These are phyloP conservation scores for Barbatosphaeria neglecta DNA, from an alignment of 495 filamentous ascomycete genomes.

Conservation along the genomic window DNA sequence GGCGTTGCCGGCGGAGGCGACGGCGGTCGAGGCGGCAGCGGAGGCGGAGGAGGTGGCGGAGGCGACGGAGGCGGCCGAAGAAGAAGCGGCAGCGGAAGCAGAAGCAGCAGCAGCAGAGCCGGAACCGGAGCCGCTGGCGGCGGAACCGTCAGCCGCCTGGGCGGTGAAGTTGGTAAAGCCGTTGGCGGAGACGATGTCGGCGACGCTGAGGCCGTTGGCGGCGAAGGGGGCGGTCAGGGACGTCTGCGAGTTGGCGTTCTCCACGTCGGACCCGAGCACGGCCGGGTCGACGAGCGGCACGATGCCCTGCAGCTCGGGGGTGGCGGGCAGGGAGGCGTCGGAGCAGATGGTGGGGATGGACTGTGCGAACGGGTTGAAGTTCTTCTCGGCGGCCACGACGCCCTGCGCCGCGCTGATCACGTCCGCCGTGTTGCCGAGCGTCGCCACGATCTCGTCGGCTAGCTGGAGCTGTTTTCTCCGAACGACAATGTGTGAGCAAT, in stretches of 20 bases:
- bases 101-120: conserved; percentile 6
- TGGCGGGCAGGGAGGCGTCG: conserved; percentile 44
- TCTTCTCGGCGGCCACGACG: conserved; percentile 54
- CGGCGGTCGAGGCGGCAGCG: conserved; percentile 8
- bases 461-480: conserved; percentile 36
- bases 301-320: conserved; percentile 45
- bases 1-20: conserved; percentile 9
- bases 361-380: conserved; percentile 51
- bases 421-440: conserved; percentile 37
- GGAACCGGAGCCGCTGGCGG: conserved; percentile 8
- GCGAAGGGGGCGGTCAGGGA: conserved; percentile 38
- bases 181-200: conserved; percentile 37
- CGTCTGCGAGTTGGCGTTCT: conserved; percentile 40
- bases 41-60: conserved; percentile 6
- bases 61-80: not conserved
- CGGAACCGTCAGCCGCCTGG: conserved; percentile 21
- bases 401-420: conserved; percentile 45
- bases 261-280: conserved; percentile 36
- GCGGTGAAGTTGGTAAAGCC: conserved; percentile 48
- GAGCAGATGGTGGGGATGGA: conserved; percentile 44
- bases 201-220: conserved; percentile 41
- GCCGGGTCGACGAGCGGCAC: conserved; percentile 49
- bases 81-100: not conserved
- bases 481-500: not conserved
- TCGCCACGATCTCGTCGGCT: conserved; percentile 45